phyloP scores from a whole-genome alignment of 768 basidiomycete species.

The Boletus edulis region DNA sequence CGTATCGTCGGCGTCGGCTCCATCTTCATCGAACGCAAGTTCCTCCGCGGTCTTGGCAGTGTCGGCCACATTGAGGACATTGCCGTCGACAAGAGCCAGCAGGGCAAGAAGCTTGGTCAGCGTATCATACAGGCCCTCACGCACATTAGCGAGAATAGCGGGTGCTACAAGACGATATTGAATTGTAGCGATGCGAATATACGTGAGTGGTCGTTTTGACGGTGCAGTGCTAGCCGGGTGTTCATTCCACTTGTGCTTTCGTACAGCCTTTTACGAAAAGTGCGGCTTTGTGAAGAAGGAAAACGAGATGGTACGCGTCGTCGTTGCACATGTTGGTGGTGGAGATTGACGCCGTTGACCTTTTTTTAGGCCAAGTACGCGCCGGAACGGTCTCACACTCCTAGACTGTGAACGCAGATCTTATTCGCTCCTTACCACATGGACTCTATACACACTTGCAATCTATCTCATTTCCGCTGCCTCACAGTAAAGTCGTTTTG shows the following conservation, averaged over 20 bases:
- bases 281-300: slow-evolving; percentile 92
- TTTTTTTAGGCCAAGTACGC: slow-evolving; percentile 56
- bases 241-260: slow-evolving; percentile 3
- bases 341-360: slow-evolving; percentile 2
- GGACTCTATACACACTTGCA: slow-evolving; percentile 11
- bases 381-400: slow-evolving; percentile 32
- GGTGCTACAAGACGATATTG: slow-evolving; percentile 96
- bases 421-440: background rate
- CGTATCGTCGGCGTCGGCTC: slow-evolving; percentile 80
- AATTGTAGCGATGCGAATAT: slow-evolving; percentile 92
- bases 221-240: background rate
- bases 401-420: slow-evolving; percentile 16
- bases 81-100: slow-evolving; percentile 82
- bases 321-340: background rate
- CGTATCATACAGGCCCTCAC: slow-evolving; percentile 85
- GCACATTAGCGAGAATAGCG: slow-evolving; percentile 71
- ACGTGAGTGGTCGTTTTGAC: slow-evolving; percentile 53
- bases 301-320: slow-evolving; percentile 75
- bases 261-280: slow-evolving; percentile 91
- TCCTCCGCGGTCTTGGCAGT: slow-evolving; percentile 78
- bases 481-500: slow-evolving; percentile 2
- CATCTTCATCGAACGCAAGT: slow-evolving; percentile 92
- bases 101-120: slow-evolving; percentile 90
- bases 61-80: slow-evolving; percentile 99
- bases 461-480: slow-evolving; percentile 4